Conservation (phyloP, 768 basidiomycete species). For the Favolaschia claudopus region DNA sequence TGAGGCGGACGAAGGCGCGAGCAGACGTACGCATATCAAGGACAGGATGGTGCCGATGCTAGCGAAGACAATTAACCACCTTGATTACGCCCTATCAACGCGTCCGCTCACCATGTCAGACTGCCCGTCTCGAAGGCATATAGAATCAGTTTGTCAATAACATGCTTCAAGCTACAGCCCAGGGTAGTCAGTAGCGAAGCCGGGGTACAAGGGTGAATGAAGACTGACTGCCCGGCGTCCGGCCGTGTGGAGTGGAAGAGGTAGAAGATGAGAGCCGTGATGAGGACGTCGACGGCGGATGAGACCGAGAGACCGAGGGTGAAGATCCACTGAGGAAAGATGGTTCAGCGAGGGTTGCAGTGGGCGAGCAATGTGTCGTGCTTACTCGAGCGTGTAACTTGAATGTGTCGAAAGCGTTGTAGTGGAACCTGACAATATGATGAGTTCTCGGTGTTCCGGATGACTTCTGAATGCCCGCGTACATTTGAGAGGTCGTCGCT, state of each 20-base stretch:
- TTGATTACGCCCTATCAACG: background rate
- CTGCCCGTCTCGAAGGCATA: conserved; percentile 63
- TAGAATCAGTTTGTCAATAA: conserved; percentile 54
- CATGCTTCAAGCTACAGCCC: conserved; percentile 47
- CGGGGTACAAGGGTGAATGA: background rate
- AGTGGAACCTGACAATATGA: conserved; percentile 32
- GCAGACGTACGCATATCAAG: conserved; percentile 44
- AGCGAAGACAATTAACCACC: background rate
- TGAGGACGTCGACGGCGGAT: conserved; percentile 55
- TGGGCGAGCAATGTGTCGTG: background rate
- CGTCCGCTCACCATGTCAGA: conserved; percentile 49
- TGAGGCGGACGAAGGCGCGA: background rate
- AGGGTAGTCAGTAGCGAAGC: background rate
- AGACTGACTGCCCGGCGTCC: conserved; percentile 45
- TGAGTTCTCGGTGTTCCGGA: background rate
- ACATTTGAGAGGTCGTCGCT: conserved; percentile 23
- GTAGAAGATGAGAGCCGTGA: conserved; percentile 52
- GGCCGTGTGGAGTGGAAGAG: conserved; percentile 49
- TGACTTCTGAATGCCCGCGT: background rate
- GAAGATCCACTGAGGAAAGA: conserved; percentile 54
- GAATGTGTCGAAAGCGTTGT: conserved; percentile 36
- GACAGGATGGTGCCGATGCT: conserved; percentile 43
- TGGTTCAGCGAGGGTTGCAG: background rate
- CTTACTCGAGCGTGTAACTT: conserved; percentile 32
- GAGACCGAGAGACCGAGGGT: conserved; percentile 61